Conservation (phyloP, 768 basidiomycete genomes). For the Leucosporidium creatinivorum region DNA sequence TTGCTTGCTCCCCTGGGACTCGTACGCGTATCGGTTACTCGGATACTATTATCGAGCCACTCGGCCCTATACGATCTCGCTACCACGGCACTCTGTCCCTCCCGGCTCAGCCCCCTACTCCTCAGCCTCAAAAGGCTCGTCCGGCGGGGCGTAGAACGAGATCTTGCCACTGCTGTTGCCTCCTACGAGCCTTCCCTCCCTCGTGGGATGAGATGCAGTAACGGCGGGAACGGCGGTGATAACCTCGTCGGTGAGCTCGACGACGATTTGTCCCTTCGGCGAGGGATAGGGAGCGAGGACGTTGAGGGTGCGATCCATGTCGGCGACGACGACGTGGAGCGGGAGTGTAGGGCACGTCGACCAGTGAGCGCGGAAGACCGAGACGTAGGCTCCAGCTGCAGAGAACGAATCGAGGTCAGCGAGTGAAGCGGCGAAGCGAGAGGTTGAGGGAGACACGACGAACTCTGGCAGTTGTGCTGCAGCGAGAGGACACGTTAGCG, state of each 20-base stretch:
- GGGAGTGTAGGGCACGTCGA: conserved; percentile 19
- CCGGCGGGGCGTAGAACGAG: too few relatives aligned
- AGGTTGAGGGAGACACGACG: not conserved
- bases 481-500: not conserved
- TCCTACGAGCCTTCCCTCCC: too few relatives aligned
- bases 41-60: too few relatives aligned
- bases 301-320: conserved; percentile 44
- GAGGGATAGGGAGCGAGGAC: conserved; percentile 20
- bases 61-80: too few relatives aligned
- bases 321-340: conserved; percentile 39
- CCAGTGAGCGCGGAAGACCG: conserved; percentile 47
- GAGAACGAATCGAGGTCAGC: too few relatives aligned
- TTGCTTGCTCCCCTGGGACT: too few relatives aligned
- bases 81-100: too few relatives aligned
- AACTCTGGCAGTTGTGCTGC: conserved; percentile 2
- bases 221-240: conserved; percentile 45
- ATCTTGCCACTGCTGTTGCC: too few relatives aligned
- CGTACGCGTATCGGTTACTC: too few relatives aligned
- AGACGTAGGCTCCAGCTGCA: conserved; percentile 42
- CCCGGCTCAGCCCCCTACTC: too few relatives aligned
- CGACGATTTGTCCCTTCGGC: too few relatives aligned
- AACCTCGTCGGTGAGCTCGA: conserved; percentile 15
- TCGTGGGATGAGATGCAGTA: conserved; percentile 42
- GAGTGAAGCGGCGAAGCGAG: not conserved
- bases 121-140: too few relatives aligned